Conservation (phyloP, 1,284 basidiomycete genomes). For the Sporisorium iseilematis-ciliati region DNA sequence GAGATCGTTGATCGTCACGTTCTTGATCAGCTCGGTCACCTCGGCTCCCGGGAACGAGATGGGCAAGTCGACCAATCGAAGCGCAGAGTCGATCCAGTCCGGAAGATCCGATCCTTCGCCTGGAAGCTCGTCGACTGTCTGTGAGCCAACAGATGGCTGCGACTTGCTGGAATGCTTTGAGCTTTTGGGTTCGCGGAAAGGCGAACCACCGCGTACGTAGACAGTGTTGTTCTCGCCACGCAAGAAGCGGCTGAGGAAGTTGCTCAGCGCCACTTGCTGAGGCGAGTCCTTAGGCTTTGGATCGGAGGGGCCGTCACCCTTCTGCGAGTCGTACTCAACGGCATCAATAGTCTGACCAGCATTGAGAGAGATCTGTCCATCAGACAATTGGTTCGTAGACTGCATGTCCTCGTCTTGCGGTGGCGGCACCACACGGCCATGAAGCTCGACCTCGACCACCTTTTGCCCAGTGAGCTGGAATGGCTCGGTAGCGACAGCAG, state of each 20-base stretch:
- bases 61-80: slow-evolving; percentile 56
- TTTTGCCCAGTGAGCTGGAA: slow-evolving; percentile 57
- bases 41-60: slow-evolving; percentile 64
- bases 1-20: slow-evolving; percentile 64
- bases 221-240: slow-evolving; percentile 63
- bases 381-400: neutral
- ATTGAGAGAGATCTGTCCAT: slow-evolving; percentile 10
- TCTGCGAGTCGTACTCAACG: slow-evolving; percentile 1
- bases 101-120: slow-evolving; percentile 58
- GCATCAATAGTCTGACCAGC: neutral
- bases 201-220: slow-evolving; percentile 62
- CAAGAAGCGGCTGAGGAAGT: slow-evolving; percentile 62
- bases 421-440: slow-evolving; percentile 60
- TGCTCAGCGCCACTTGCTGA: slow-evolving; percentile 55
- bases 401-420: slow-evolving; percentile 25
- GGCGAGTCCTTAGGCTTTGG: slow-evolving; percentile 38
- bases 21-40: slow-evolving; percentile 64
- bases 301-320: neutral
- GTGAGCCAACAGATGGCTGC: neutral
- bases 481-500: slow-evolving; percentile 60
- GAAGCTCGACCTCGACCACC: slow-evolving; percentile 48
- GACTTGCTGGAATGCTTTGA: slow-evolving; percentile 1
- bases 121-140: slow-evolving; percentile 30
- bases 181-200: slow-evolving; percentile 38
- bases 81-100: slow-evolving; percentile 58